phyloP scores from a whole-genome alignment of 176 grass and related monocot genomes.

The Carex scoparia region DNA sequence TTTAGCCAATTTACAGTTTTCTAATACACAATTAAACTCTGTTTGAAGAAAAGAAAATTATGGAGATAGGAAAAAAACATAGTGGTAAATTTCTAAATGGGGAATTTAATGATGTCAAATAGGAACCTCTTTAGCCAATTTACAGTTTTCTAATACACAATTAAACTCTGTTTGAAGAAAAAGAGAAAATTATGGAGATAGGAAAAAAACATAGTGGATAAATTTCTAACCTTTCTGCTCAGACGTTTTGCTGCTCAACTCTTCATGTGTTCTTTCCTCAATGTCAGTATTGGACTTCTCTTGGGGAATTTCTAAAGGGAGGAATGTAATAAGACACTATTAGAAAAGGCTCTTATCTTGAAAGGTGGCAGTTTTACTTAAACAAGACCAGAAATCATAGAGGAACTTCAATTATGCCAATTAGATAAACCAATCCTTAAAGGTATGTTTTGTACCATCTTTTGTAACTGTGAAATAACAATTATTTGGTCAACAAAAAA shows the following conservation, averaged over 20 bases:
- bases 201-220: background rate
- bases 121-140: background rate
- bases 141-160: background rate
- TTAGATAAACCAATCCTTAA: background rate
- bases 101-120: background rate
- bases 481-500: background rate
- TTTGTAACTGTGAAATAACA: background rate
- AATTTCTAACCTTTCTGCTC: background rate
- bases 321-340: background rate
- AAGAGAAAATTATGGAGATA: background rate
- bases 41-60: background rate
- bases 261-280: background rate
- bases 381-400: slow-evolving; percentile 4
- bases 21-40: background rate
- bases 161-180: background rate
- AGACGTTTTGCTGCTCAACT: background rate
- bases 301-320: background rate
- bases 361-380: no score
- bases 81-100: background rate
- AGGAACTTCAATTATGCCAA: background rate
- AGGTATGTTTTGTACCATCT: background rate
- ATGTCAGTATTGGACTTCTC: background rate
- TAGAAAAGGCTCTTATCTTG: background rate
- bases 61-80: background rate
- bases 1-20: background rate